A percentile compares a stretch with the other conserved stretches of the same genome.
Conservation (phyloP, 139 green algal genomes). For the Monoraphidium neglectum region DNA sequence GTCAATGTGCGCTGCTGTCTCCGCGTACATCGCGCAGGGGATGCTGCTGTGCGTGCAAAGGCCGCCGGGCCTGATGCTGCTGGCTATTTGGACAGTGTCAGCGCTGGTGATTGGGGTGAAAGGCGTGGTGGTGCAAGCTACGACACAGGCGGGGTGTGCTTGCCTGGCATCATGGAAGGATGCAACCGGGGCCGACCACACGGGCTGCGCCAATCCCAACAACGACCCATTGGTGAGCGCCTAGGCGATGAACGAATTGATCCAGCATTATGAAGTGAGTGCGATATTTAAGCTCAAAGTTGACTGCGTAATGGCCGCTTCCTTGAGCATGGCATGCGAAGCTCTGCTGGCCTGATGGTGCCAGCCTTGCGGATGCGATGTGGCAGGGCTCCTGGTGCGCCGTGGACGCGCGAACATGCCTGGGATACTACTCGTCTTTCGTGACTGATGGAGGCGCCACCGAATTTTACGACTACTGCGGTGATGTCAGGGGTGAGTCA, state of each 20-base stretch:
- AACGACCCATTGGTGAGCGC: constrained; percentile 11
- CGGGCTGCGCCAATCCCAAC: constrained; percentile 18
- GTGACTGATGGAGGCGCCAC: not conserved
- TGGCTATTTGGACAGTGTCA: not conserved
- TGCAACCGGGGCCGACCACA: not conserved
- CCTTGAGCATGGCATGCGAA: not conserved
- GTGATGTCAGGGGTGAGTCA: not conserved
- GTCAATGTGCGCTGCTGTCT: too few species aligned
- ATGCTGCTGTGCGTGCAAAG: too few species aligned
- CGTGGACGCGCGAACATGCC: constrained; percentile 5
- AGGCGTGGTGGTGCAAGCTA: not conserved
- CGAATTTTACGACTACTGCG: constrained; percentile 8
- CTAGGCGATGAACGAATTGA: too few species aligned
- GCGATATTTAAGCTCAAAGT: not conserved
- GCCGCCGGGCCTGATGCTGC: too few species aligned
- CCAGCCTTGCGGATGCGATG: not conserved
- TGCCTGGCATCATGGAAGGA: constrained; percentile 3
- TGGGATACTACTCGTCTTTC: constrained; percentile 5
- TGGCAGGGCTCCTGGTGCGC: constrained; percentile 15
- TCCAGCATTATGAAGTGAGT: not conserved
- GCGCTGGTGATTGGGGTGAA: not conserved
- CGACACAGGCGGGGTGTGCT: constrained; percentile 10
- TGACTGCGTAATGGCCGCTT: not conserved
- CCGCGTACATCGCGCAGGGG: too few species aligned
- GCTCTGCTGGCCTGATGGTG: not conserved